Percentiles rank a stretch among this genome's conserved stretches.
These are phyloP conservation scores for Bretschneidera sinensis DNA, from an alignment of 345 rosid genomes.

Conservation along the genomic window DNA sequence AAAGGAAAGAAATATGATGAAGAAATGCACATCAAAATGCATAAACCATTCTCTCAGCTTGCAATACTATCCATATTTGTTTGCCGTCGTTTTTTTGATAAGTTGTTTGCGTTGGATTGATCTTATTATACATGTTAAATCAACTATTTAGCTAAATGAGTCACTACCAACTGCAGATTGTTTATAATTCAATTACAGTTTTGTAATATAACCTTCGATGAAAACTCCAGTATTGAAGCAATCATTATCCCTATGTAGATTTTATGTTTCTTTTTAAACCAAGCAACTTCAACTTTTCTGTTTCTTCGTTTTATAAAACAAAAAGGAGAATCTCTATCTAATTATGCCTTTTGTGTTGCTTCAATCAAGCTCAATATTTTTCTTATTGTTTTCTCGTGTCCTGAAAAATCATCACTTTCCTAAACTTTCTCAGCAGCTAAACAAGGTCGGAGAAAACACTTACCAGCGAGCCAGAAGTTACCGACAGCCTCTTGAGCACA, in stretches of 20 bases:
- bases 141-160: neutral
- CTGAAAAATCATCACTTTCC: neutral
- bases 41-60: neutral
- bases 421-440: neutral
- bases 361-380: no score
- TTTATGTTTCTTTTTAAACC: neutral
- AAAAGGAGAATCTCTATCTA: neutral
- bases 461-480: conserved; percentile 82
- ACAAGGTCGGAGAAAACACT: conserved; percentile 15
- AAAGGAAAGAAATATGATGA: neutral
- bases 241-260: neutral
- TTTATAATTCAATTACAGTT: neutral
- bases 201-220: neutral
- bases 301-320: no score
- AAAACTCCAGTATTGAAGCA: neutral
- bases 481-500: conserved; percentile 56
- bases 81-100: no score
- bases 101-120: no score
- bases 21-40: neutral
- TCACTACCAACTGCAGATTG: neutral
- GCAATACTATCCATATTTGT: neutral
- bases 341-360: neutral
- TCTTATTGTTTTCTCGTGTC: neutral
- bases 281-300: neutral
- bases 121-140: no score